These are phyloP conservation scores for Calvatia gigantea DNA, from an alignment of 768 basidiomycete genomes.

Conservation along the genomic window DNA sequence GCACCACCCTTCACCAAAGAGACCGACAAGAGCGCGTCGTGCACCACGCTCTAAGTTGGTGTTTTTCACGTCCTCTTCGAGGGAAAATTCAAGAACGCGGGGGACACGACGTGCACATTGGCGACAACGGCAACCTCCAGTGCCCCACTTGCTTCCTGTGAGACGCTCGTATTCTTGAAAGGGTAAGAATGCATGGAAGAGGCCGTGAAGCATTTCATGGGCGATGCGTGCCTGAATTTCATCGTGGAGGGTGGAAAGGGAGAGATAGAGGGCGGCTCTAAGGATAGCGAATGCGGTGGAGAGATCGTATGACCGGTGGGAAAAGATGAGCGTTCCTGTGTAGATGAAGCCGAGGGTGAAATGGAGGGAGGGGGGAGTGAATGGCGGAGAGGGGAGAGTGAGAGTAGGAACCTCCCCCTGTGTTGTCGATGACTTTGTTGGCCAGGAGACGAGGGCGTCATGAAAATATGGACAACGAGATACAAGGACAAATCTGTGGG, in stretches of 20 bases:
- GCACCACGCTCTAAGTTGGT: conserved; percentile 66
- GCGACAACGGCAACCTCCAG: conserved; percentile 79
- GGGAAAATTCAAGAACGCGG: conserved; percentile 78
- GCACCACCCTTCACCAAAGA: conserved; percentile 91
- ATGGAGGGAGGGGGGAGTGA: conserved; percentile 90
- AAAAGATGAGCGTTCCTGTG: conserved; percentile 91
- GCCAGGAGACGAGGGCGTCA: conserved; percentile 70
- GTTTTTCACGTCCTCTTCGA: conserved; percentile 75
- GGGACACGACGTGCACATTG: conserved; percentile 81
- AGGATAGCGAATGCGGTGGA: conserved; percentile 89
- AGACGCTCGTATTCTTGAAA: conserved; percentile 77
- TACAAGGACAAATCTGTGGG: conserved; percentile 90
- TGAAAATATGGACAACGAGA: conserved; percentile 89
- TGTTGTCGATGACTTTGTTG: conserved; percentile 23
- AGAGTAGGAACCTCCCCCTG: conserved; percentile 51
- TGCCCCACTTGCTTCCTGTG: conserved; percentile 76
- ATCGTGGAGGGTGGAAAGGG: conserved; percentile 64
- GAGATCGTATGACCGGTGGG: conserved; percentile 90
- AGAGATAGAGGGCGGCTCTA: conserved; percentile 77
- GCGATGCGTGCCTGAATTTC: conserved; percentile 84
- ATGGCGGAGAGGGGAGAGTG: conserved; percentile 84
- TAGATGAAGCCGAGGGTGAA: conserved; percentile 95
- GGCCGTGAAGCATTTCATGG: conserved; percentile 87
- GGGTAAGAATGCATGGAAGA: conserved; percentile 79
- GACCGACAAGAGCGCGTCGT: conserved; percentile 70